phyloP scores from a whole-genome alignment of 75 land plant species.

The Sequoiadendron giganteum region DNA sequence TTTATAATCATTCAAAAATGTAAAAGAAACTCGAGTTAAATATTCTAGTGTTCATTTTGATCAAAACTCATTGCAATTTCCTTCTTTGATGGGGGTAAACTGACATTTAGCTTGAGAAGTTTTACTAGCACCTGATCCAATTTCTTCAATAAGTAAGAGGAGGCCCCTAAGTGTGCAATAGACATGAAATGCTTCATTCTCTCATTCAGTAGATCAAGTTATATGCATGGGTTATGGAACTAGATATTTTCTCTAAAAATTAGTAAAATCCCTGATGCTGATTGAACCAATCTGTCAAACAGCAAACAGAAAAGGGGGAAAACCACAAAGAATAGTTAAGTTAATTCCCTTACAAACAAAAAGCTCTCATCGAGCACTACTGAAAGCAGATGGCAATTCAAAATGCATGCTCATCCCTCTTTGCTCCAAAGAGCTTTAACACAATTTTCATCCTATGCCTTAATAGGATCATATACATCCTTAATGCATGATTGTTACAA shows the following conservation, averaged over 20 bases:
- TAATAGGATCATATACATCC: neutral
- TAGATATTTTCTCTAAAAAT: neutral
- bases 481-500: neutral
- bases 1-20: neutral
- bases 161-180: neutral
- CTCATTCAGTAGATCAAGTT: neutral
- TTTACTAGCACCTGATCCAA: neutral
- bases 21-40: neutral
- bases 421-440: neutral
- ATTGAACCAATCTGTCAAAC: neutral
- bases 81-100: neutral
- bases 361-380: neutral
- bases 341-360: neutral
- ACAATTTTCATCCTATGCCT: neutral
- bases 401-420: neutral
- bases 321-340: neutral
- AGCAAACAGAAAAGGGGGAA: neutral
- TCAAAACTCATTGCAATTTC: neutral
- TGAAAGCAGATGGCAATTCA: neutral
- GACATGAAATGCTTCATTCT: neutral
- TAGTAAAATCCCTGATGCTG: neutral
- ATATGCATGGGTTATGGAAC: neutral
- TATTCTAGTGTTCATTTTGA: neutral
- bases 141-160: neutral
- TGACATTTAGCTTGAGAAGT: neutral